Evolutionary conservation across 306 rosid species (phyloP), one percentile per base, ranked within the genome.

Genomic region (Corylus americana): DNA sequence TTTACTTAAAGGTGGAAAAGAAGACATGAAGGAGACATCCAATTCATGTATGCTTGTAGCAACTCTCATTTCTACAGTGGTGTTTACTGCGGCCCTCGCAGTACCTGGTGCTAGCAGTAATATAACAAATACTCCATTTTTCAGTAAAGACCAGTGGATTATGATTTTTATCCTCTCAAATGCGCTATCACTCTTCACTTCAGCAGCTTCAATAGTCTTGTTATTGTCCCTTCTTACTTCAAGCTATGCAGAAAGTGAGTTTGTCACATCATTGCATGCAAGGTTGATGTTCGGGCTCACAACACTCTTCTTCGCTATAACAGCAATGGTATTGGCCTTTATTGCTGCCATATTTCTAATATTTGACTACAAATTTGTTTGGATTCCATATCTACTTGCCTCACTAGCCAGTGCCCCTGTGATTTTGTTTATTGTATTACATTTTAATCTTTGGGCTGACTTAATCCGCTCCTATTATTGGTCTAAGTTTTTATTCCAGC

Each of bases 31-130:
- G 55, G 76, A 0, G 25, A 69, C 42, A 31, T 64, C 72, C 3
- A 57, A 75, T 74, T 78, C 29, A 55, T 31, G 72, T 68, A 80
- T 80, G 84, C n/a, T 80, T 31, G 72, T 80, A 39, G 76, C 76
- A 13, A 49, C 79, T 5, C 71, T 80, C 12, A 31, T 74, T 67
- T 50, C 79, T 47, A 20, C 76, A 0, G 20, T 80, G 1, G 74
- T 70, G 13, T 64, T 74, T n/a, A 58, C 67, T 4, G 55, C 77
- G 4, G 67, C 83, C 8, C 47, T 79, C 3, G 55, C 75, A 5
- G 64, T 53, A 37, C 70, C 69, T 0, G 74, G 53, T 42, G 35
- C 48, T 0, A 29, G 49, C 14, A 55, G 17, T 76, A 42, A 42
- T 6, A 42, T 42, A 42, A 42, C 45, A 42, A 42, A 42, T 8